Base-by-base conservation (phyloP, 768 basidiomycete species). In the Xerocomellus intermedius region DNA sequence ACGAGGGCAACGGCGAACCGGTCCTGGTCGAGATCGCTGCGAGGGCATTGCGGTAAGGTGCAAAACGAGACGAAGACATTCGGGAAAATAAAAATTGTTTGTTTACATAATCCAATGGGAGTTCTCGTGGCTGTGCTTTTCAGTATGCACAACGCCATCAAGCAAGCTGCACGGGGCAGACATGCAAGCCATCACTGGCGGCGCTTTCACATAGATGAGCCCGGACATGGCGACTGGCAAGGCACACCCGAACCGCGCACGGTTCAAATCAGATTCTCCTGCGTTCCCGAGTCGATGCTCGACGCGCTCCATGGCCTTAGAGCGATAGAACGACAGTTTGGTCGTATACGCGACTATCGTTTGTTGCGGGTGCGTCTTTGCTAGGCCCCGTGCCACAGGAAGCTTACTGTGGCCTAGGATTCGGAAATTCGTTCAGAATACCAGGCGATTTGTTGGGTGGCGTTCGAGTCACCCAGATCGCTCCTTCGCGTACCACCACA, bases 1-100 rank as follows among this genome's bases (percentile, higher is more conserved):
- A 80, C 12, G 91, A 92, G 1, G 91, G 78, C 1, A 95, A 66
- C 14, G 91, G 89, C 2, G 89, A 78, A 17, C 87, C 83, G 17
- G 91, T 91, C 36, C 85, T 81, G 7, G 77, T 71, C 17, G 93
- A 85, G 12, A 94, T 64, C 2, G 78, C 72, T 17, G 77, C 72
- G 32, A 94, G 79, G 0, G 81, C 80, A 30, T 78, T 70, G 58
- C 70, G 81, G 73, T 82, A 87, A 8, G 76, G 74, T 7, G 73
- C 65, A 54, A 81, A 77, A 32, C 74, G 73, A 53, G 70, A 47
- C 21, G 56, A 42, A 28, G 60, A 69, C 62, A 71, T 64, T 33
- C 10, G 0, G 22, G 60, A 46, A 63, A 54, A 46, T 45, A 46
- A 63, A 54, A 46, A 43, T 57, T 41, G 5, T 21, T 8, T 3